Evolutionary conservation across 2,329 filamentous ascomycete genomes (phyloP).

Genomic region (Claviceps purpurea): DNA sequence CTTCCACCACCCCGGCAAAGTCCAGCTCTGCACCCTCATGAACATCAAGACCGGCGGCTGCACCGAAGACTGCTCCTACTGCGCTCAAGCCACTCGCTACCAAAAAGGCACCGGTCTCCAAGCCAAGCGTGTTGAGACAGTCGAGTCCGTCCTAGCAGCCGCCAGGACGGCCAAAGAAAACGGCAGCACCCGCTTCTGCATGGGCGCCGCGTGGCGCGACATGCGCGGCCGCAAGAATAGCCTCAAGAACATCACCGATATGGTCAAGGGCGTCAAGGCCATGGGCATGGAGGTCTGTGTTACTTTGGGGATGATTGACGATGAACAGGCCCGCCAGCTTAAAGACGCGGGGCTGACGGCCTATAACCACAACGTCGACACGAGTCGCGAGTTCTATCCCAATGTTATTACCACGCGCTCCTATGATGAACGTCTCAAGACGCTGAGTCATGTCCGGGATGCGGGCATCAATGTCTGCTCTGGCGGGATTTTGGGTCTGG

Average conservation of each 20-base stretch:
- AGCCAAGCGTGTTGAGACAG: conserved; percentile 64
- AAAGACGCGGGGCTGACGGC: conserved; percentile 76
- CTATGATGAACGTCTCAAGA: conserved; percentile 77
- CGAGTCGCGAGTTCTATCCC: conserved; percentile 78
- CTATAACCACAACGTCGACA: conserved; percentile 93
- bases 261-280: conserved; percentile 67
- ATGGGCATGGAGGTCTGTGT: conserved; percentile 88
- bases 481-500: conserved; percentile 75
- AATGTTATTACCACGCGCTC: conserved; percentile 71
- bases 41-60: conserved; percentile 94
- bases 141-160: conserved; percentile 68
- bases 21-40: conserved; percentile 90
- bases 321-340: conserved; percentile 64
- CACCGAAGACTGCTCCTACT: conserved; percentile 87
- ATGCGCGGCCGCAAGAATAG: conserved; percentile 83
- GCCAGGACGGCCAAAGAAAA: conserved; percentile 68
- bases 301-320: conserved; percentile 88
- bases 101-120: conserved; percentile 62
- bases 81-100: conserved; percentile 76
- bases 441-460: conserved; percentile 65
- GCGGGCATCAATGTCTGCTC: conserved; percentile 86
- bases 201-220: conserved; percentile 88
- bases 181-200: conserved; percentile 84
- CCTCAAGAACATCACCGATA: conserved; percentile 70
- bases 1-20: conserved; percentile 71